Evolutionary conservation across 345 rosid species (phyloP).

Genomic region (Dipteronia dyeriana): DNA sequence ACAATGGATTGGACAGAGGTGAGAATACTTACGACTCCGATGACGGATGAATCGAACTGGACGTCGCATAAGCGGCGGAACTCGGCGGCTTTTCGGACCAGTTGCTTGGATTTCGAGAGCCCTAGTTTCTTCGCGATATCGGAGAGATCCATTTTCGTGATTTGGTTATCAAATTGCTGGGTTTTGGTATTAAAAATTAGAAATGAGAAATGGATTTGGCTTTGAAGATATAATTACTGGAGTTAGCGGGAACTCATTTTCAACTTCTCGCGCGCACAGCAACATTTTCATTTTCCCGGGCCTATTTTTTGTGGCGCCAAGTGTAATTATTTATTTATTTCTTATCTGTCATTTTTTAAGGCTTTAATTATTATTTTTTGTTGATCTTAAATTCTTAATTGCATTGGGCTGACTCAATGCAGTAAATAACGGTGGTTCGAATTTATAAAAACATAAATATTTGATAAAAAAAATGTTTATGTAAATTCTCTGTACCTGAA

Average conservation of each 20-base stretch:
- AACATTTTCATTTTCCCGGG: background rate
- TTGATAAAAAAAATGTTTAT: no score
- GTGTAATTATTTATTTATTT: background rate
- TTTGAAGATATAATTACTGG: background rate
- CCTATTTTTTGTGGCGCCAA: background rate
- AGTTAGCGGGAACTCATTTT: constrained; percentile 6
- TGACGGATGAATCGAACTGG: constrained; percentile 85
- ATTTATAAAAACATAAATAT: no score
- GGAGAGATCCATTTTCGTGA: constrained; percentile 60
- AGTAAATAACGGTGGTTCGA: no score
- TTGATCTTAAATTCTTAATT: no score
- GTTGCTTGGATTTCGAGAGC: constrained; percentile 58
- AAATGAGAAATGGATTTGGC: background rate
- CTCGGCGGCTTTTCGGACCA: constrained; percentile 91
- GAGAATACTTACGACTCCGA: constrained; percentile 67
- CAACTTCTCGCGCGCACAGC: background rate
- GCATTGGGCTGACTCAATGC: no score
- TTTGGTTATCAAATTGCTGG: no score
- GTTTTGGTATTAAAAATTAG: background rate
- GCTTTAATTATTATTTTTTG: no score
- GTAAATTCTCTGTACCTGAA: no score
- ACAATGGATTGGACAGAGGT: background rate
- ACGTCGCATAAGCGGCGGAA: constrained; percentile 94
- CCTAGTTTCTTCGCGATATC: constrained; percentile 75
- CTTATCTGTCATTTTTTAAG: no score